A percentile compares a stretch with the other conserved stretches of the same genome.
Evolutionary conservation across 2,329 filamentous ascomycete genomes (phyloP).

Genomic region (Aspergillus persii): DNA sequence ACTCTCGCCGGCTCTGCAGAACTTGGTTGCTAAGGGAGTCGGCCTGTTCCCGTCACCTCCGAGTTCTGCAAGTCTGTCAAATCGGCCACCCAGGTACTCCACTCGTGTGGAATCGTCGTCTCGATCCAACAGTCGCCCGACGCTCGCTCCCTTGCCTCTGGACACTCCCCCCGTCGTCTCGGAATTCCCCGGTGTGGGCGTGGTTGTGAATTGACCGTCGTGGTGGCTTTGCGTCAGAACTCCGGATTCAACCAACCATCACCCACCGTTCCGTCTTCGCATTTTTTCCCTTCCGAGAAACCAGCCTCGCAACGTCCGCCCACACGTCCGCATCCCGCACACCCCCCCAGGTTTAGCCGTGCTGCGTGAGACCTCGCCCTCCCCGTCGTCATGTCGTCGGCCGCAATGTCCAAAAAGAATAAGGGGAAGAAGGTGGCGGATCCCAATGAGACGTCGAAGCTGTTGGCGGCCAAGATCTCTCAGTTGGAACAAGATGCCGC

Average conservation of each 20-base stretch:
- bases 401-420: slow-evolving; percentile 66
- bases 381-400: slow-evolving; percentile 43
- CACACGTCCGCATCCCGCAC: slow-evolving; percentile 45
- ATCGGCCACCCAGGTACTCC: slow-evolving; percentile 26
- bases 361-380: slow-evolving; percentile 9
- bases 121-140: slow-evolving; percentile 3
- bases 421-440: slow-evolving; percentile 84
- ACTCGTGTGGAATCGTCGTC: slow-evolving; percentile 15
- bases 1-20: slow-evolving; percentile 19
- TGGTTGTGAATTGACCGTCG: slow-evolving; percentile 1
- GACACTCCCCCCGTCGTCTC: not conserved
- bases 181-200: not conserved
- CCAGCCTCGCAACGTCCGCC: slow-evolving; percentile 43
- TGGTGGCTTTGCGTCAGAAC: slow-evolving; percentile 12
- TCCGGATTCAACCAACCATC: slow-evolving; percentile 17
- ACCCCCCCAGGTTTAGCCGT: not conserved
- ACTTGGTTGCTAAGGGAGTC: slow-evolving; percentile 25
- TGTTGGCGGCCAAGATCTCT: slow-evolving; percentile 88
- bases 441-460: slow-evolving; percentile 83
- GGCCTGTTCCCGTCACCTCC: slow-evolving; percentile 23
- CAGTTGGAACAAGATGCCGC: slow-evolving; percentile 92
- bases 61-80: slow-evolving; percentile 28
- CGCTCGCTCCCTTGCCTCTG: not conserved
- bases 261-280: slow-evolving; percentile 24
- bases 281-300: slow-evolving; percentile 36